Evolutionary conservation across 129 eudicot species (phyloP), one percentile per base, ranked within the genome.

Genomic region (Mikania micrantha): DNA sequence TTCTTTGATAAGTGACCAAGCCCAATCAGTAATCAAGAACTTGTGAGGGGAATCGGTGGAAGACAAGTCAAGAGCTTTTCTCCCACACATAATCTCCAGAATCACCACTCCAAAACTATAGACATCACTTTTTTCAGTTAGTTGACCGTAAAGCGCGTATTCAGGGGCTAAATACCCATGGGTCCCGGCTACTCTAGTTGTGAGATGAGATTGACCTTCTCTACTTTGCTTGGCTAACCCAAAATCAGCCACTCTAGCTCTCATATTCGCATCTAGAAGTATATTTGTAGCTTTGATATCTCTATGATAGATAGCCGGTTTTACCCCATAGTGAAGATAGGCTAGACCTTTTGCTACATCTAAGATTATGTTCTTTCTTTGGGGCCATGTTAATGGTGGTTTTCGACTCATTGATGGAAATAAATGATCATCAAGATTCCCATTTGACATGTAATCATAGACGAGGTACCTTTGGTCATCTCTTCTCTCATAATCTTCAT

Each of bases 131-230:
- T 88, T 88, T 66, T 85, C 96, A 6, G 96, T 85, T 58, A 88
- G 56, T 42, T 86, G 94, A 21, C 96, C 96, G 5, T 89, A 89
- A 5, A 88, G 82, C 0, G 96, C 96, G 28, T 88, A 88, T 59
- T 89, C 96, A 17, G 96, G 96, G 1, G 96, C 96, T 40, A 89
- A 78, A 69, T 89, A 89, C 16, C 96, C 96, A 7, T 86, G 94
- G 4, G 96, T 89, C 21, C 96, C 96, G 11, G 94, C 94, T 58
- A 89, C 90, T 60, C 94, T 75, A n/a, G 96, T 89, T 0, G 94
- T 85, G n/a, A 86, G 77, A 84, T 86, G 94, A 81, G 96, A 89
- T 69, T 89, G 90, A 11, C 94, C 96, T 62, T 86, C 94, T 66
- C 82, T 83, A 64, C 81, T 81, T 70, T 83, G 90, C 70, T 82